phyloP scores from a whole-genome alignment of 208 protist species.

The Crithidia brevicula region DNA sequence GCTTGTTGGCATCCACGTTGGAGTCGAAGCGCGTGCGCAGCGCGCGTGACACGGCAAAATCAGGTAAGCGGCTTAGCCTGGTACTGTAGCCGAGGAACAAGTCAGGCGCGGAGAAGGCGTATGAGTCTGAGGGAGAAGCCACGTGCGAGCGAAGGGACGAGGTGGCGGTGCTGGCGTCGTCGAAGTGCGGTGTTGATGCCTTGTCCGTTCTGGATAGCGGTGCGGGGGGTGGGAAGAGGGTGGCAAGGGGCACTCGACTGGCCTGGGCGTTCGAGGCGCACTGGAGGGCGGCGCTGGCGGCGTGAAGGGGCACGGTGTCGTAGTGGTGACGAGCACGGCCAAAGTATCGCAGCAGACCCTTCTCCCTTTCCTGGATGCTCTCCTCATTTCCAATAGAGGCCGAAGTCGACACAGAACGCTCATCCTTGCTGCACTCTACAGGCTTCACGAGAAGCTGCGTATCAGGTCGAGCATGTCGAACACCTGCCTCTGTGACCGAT shows the following conservation, averaged over 20 bases:
- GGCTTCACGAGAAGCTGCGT: not conserved
- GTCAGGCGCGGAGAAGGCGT: not conserved
- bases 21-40: conserved; percentile 49
- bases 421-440: too few relatives aligned
- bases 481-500: too few relatives aligned
- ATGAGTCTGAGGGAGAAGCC: not conserved
- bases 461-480: too few relatives aligned
- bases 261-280: conserved; percentile 23
- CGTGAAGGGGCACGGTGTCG: conserved; percentile 11
- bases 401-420: too few relatives aligned
- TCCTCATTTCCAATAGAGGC: too few relatives aligned
- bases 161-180: too few relatives aligned
- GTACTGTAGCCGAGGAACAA: conserved; percentile 7
- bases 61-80: not conserved
- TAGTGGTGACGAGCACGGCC: conserved; percentile 17
- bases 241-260: conserved; percentile 20
- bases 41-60: conserved; percentile 30
- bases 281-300: conserved; percentile 23
- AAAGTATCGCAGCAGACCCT: conserved; percentile 36
- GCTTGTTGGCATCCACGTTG: conserved; percentile 47
- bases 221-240: conserved; percentile 22
- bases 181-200: not conserved
- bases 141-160: not conserved
- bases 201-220: not conserved
- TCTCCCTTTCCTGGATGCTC: conserved; percentile 10